These are phyloP conservation scores for Phialocephala sp. DNA, from an alignment of 2,329 filamentous ascomycete species.

Conservation along the genomic window DNA sequence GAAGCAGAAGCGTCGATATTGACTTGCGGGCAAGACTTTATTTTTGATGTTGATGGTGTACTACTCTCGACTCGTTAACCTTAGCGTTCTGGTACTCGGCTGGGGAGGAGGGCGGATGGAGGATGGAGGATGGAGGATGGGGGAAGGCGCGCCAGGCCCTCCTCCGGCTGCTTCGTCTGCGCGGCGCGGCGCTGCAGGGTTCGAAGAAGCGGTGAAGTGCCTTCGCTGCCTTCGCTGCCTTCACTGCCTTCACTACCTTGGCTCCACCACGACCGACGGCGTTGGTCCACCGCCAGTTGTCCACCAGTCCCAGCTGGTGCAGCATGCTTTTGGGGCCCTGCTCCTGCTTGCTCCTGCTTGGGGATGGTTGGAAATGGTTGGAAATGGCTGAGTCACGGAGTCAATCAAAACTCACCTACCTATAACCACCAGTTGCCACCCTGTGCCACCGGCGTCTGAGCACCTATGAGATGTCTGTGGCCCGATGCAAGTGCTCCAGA, in stretches of 20 bases:
- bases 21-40: neutral
- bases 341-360: too few species aligned
- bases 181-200: neutral
- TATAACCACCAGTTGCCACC: neutral
- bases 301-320: too few species aligned
- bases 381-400: slow-evolving; percentile 2
- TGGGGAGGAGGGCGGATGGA: neutral
- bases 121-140: too few species aligned
- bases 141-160: too few species aligned
- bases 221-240: too few species aligned
- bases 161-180: too few species aligned
- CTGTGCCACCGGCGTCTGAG: slow-evolving; percentile 4
- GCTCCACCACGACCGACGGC: neutral
- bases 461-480: neutral
- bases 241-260: too few species aligned
- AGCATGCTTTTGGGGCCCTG: too few species aligned
- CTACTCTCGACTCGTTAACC: neutral
- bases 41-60: slow-evolving; percentile 12
- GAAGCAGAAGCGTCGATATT: neutral
- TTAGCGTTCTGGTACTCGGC: slow-evolving; percentile 5
- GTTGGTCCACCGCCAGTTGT: neutral
- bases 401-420: slow-evolving; percentile 2
- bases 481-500: neutral
- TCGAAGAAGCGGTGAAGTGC: neutral
- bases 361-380: too few species aligned